Conservation (phyloP, 352 stramenopile species). For the Globisporangium carolinianum region DNA sequence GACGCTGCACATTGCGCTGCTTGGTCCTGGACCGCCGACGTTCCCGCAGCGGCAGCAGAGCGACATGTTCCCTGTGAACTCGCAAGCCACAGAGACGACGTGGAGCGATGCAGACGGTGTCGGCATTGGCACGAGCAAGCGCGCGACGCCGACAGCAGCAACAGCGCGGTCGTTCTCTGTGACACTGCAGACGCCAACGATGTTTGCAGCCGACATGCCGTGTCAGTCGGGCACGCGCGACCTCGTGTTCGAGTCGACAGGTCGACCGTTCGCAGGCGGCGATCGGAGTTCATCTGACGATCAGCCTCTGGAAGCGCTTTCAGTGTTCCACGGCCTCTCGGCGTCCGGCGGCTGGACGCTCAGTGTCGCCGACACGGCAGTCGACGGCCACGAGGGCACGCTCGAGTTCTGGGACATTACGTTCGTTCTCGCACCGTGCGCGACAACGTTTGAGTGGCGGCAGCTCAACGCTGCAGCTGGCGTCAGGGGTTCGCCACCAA, state of each 20-base stretch:
- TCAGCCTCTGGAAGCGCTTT: conserved; percentile 36
- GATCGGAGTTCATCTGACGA: not conserved
- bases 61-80: conserved; percentile 28
- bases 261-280: not conserved
- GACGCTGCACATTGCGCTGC: conserved; percentile 43
- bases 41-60: conserved; percentile 42
- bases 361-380: conserved; percentile 30
- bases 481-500: conserved; percentile 28
- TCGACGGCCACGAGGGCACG: conserved; percentile 31
- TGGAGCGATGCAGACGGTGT: conserved; percentile 41
- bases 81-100: conserved; percentile 23
- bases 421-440: conserved; percentile 47
- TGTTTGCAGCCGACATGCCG: conserved; percentile 20
- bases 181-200: conserved; percentile 33
- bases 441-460: conserved; percentile 47
- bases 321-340: conserved; percentile 47
- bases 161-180: conserved; percentile 43
- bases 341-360: conserved; percentile 55
- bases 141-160: conserved; percentile 23
- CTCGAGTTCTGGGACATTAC: conserved; percentile 46
- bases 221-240: conserved; percentile 25
- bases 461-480: conserved; percentile 20
- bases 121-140: conserved; percentile 14
- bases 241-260: conserved; percentile 23
- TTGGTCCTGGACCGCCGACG: conserved; percentile 50